phyloP scores from a whole-genome alignment of 169 alveolate species.

The Plasmodium relictum region DNA sequence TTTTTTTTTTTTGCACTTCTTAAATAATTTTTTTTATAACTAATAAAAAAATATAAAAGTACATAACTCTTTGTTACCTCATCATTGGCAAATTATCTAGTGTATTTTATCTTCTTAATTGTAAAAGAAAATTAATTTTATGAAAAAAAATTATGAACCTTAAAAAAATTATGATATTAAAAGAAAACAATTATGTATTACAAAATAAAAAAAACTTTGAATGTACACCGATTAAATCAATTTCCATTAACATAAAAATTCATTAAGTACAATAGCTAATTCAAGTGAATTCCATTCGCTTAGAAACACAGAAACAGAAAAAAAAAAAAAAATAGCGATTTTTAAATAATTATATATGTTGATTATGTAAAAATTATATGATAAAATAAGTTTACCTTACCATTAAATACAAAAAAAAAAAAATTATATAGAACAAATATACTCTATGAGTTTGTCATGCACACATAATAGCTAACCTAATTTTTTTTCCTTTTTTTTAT shows the following conservation, averaged over 20 bases:
- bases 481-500: slow-evolving; percentile 34
- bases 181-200: not conserved
- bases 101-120: slow-evolving; percentile 4
- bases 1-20: slow-evolving; percentile 13
- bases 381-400: not conserved
- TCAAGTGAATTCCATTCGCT: no score
- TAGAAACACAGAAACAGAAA: not conserved
- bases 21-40: slow-evolving; percentile 4
- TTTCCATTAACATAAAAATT: no score
- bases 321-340: slow-evolving; percentile 39
- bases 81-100: slow-evolving; percentile 1
- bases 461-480: slow-evolving; percentile 59
- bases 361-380: no score
- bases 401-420: slow-evolving; percentile 11
- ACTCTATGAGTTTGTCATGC: slow-evolving; percentile 25
- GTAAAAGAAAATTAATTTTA: not conserved
- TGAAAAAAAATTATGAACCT: slow-evolving; percentile 2
- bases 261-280: no score
- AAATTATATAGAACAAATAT: slow-evolving; percentile 13
- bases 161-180: not conserved
- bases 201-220: no score
- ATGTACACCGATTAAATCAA: no score
- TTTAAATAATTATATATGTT: slow-evolving; percentile 2
- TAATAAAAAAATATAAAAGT: slow-evolving; percentile 16
- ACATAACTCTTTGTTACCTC: not conserved